Conservation (phyloP, 805 yeast genomes). For the Cyberlindnera petersonii region DNA sequence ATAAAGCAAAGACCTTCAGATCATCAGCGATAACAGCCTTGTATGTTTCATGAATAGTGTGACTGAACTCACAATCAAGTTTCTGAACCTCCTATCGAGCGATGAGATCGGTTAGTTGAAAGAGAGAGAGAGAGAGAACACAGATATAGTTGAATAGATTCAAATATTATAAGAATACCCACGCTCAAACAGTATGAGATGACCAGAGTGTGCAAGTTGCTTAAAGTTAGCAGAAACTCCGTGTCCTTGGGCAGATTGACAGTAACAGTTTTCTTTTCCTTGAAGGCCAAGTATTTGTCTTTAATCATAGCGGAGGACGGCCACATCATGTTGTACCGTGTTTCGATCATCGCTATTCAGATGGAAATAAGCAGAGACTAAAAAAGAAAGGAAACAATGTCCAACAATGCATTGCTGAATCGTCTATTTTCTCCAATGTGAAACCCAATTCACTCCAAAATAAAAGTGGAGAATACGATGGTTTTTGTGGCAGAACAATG, state of each 20-base stretch:
- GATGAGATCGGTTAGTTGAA: background rate
- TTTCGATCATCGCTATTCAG: too few species aligned
- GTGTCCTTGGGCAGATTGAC: too few species aligned
- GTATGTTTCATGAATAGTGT: conserved; percentile 11
- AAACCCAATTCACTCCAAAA: too few species aligned
- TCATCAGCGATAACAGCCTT: conserved; percentile 9
- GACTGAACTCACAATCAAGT: conserved; percentile 5
- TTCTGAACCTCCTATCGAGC: background rate
- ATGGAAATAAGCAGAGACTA: too few species aligned
- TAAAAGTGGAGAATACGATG: background rate
- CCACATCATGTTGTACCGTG: too few species aligned
- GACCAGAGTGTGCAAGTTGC: too few species aligned
- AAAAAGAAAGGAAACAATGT: background rate
- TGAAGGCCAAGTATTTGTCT: conserved; percentile 7
- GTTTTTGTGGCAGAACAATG: background rate
- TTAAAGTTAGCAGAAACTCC: too few species aligned
- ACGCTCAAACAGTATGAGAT: too few species aligned
- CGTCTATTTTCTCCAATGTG: too few species aligned
- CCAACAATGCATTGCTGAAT: too few species aligned
- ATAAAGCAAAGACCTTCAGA: conserved; percentile 8
- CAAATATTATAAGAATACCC: too few species aligned
- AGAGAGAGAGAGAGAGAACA: background rate
- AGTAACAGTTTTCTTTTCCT: background rate
- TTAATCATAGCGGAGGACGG: conserved; percentile 11
- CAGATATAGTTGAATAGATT: too few species aligned